Evolutionary conservation across 306 rosid genomes (phyloP), one percentile per base, ranked within the genome.

Genomic region (Cucurbita moschata): DNA sequence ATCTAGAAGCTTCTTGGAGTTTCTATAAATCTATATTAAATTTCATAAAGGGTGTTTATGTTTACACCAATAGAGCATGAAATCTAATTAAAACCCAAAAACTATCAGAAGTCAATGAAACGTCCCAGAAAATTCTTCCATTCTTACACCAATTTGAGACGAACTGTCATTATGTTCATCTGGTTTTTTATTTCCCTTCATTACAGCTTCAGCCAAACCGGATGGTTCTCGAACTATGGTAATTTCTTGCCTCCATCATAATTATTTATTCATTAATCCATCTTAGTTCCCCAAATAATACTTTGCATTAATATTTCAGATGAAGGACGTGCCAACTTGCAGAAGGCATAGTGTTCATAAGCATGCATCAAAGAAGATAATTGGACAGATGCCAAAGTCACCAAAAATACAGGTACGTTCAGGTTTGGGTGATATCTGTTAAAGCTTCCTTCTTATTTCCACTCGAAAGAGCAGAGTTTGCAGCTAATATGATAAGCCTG

Each of bases 301-400:
- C 38, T 23, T 53, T 59, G 62, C 72, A 30, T 74, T 77, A 37
- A 43, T 26, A 79, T 54, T 79, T 80, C 85, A 86, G 89, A 58
- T 47, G 76, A 84, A 81, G 65, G 63, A 69, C 63, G 44, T 39
- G 66, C 64, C 82, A 60, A 61, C 49, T 12, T 57, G 70, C 21
- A 51, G 43, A 77, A 84, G 76, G 73, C 71, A 76, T 71, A 77
- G 21, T 54, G 39, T 26, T 12, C 74, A 81, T 53, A 53, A 35
- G 49, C 54, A 58, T 76, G 74, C 60, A 64, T 42, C 59, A 21
- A 76, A 79, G 72, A 76, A 72, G 66, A 67, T 43, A n/a, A 39
- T 49, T 23, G 80, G 43, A 53, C 73, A 71, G 15, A 57, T 52
- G 73, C 47, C 72, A 39, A 54, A 19, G 9, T n/a, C 81, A 38